Conservation (phyloP, 495 filamentous ascomycete genomes). For the Astrothelium macrocarpum region DNA sequence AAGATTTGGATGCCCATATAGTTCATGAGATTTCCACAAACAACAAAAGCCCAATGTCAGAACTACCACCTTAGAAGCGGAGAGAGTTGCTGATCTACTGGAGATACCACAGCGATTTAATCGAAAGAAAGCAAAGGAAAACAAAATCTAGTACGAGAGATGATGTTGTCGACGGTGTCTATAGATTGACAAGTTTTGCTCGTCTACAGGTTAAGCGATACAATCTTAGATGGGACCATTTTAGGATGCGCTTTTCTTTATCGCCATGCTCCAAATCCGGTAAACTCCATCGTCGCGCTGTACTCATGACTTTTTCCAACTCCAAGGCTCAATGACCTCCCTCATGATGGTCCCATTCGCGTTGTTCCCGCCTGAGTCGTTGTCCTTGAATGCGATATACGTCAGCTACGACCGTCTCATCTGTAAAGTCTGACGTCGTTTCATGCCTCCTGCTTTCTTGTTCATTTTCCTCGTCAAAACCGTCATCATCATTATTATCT, state of each 20-base stretch:
- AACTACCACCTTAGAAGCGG: too few relatives aligned
- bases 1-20: not conserved
- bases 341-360: not conserved
- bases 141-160: too few relatives aligned
- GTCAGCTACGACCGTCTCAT: conserved; percentile 1
- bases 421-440: not conserved
- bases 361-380: not conserved
- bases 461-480: conserved; percentile 9
- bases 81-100: too few relatives aligned
- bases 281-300: not conserved
- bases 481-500: conserved; percentile 30
- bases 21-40: not conserved
- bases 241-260: not conserved
- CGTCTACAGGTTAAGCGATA: too few relatives aligned
- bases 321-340: not conserved
- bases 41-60: not conserved
- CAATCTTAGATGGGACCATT: too few relatives aligned
- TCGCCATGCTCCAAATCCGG: not conserved
- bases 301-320: not conserved
- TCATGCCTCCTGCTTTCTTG: conserved; percentile 5
- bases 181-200: too few relatives aligned
- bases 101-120: too few relatives aligned
- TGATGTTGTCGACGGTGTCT: too few relatives aligned
- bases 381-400: not conserved
- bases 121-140: too few relatives aligned